These are phyloP conservation scores for Phanerochaete carnosa DNA, from an alignment of 768 basidiomycete genomes.

Conservation along the genomic window DNA sequence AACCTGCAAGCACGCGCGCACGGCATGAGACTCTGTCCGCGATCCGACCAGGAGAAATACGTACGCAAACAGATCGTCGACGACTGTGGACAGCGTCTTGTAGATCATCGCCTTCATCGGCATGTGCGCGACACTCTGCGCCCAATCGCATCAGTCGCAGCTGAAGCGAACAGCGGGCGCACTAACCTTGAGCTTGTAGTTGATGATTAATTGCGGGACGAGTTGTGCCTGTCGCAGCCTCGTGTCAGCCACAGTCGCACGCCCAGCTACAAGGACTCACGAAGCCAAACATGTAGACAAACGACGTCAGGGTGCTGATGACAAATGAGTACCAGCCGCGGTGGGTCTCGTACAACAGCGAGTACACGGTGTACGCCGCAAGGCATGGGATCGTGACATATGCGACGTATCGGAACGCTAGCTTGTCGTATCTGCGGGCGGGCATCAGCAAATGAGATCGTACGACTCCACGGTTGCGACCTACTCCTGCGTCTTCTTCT, in stretches of 20 bases:
- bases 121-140: constrained; percentile 93
- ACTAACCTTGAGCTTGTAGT: constrained; percentile 90
- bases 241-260: constrained; percentile 7
- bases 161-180: background rate
- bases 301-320: constrained; percentile 89
- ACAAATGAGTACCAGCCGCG: constrained; percentile 96
- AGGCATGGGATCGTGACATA: constrained; percentile 85
- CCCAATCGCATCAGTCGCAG: constrained; percentile 1
- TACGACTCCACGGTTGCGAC: constrained; percentile 22
- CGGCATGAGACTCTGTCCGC: background rate
- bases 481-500: constrained; percentile 96
- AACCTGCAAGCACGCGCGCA: constrained; percentile 46
- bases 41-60: constrained; percentile 19
- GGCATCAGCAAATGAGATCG: background rate
- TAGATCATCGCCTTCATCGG: constrained; percentile 99
- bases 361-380: constrained; percentile 74
- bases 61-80: constrained; percentile 91
- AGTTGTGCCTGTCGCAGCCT: constrained; percentile 64
- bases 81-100: constrained; percentile 86
- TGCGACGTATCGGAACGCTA: constrained; percentile 94
- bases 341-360: constrained; percentile 79
- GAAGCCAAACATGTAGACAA: constrained; percentile 97
- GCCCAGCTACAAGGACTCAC: constrained; percentile 47
- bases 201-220: constrained; percentile 88
- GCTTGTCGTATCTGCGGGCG: constrained; percentile 68